Evolutionary conservation across 495 filamentous ascomycete species (phyloP).

Genomic region (Staphylotrichum tortipilum): DNA sequence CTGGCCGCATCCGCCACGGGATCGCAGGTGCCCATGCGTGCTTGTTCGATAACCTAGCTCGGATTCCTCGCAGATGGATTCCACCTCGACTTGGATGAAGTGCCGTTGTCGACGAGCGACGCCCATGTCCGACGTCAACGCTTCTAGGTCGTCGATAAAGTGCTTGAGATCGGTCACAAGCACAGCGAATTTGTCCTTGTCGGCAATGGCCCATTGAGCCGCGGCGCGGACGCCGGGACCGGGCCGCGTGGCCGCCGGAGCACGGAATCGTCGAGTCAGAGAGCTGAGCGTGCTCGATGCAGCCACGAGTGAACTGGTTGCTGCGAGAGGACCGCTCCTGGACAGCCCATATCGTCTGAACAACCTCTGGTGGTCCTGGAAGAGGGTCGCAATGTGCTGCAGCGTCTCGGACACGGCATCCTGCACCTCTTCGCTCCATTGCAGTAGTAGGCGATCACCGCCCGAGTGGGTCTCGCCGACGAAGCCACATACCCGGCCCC

Average conservation of each 20-base stretch:
- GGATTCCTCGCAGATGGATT: not conserved
- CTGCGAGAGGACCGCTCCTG: too few species aligned
- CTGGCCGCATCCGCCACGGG: not conserved
- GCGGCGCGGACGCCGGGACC: too few species aligned
- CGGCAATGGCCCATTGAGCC: not conserved
- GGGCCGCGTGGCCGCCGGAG: not conserved
- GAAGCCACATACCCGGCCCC: not conserved
- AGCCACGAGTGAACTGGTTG: too few species aligned
- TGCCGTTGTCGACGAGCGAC: not conserved
- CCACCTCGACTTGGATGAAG: not conserved
- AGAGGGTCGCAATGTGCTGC: not conserved
- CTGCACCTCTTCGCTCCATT: not conserved
- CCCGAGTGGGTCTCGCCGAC: too few species aligned
- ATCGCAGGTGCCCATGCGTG: not conserved
- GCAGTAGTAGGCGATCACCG: not conserved
- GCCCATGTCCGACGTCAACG: not conserved
- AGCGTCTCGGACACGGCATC: not conserved
- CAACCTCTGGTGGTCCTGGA: not conserved
- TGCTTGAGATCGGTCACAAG: not conserved
- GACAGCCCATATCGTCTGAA: not conserved
- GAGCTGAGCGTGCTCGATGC: not conserved
- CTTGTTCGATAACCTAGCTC: not conserved
- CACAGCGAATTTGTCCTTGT: not conserved
- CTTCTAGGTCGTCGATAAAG: conserved; percentile 1
- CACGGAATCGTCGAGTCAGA: not conserved